Evolutionary conservation across 345 rosid species (phyloP).

Genomic region (Camelina sativa): DNA sequence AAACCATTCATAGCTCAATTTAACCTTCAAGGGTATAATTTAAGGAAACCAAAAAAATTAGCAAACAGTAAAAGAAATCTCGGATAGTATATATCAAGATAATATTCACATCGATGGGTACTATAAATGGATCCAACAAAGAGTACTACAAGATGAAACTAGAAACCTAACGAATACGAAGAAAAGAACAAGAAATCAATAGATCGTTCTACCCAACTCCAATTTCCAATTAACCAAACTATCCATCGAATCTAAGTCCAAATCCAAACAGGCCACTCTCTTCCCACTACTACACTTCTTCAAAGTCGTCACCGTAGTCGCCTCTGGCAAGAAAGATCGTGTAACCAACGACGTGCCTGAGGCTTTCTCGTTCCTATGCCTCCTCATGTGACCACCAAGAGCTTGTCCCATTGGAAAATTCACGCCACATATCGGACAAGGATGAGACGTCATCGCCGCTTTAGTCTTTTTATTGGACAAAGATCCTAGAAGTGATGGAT

Average conservation of each 20-base stretch:
- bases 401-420: slow-evolving; percentile 85
- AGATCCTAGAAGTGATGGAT: slow-evolving; percentile 6
- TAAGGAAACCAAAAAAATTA: background rate
- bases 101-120: slow-evolving; percentile 5
- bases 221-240: slow-evolving; percentile 7
- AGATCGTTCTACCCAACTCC: slow-evolving; percentile 41
- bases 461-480: slow-evolving; percentile 36
- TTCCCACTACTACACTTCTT: slow-evolving; percentile 49
- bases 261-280: slow-evolving; percentile 40
- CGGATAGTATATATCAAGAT: slow-evolving; percentile 2
- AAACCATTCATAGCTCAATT: background rate
- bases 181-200: background rate
- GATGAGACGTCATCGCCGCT: slow-evolving; percentile 51
- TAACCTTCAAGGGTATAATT: background rate
- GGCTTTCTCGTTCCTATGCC: slow-evolving; percentile 50
- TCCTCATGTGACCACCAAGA: slow-evolving; percentile 85
- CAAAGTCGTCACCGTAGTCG: slow-evolving; percentile 40
- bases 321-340: slow-evolving; percentile 42
- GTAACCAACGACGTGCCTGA: slow-evolving; percentile 34
- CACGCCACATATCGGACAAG: slow-evolving; percentile 67
- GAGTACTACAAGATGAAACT: background rate
- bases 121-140: background rate
- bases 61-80: background rate
- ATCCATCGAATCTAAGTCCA: slow-evolving; percentile 8
- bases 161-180: background rate